Conservation (phyloP, 164 flowering plant genomes). For the Magnolia sinica region DNA sequence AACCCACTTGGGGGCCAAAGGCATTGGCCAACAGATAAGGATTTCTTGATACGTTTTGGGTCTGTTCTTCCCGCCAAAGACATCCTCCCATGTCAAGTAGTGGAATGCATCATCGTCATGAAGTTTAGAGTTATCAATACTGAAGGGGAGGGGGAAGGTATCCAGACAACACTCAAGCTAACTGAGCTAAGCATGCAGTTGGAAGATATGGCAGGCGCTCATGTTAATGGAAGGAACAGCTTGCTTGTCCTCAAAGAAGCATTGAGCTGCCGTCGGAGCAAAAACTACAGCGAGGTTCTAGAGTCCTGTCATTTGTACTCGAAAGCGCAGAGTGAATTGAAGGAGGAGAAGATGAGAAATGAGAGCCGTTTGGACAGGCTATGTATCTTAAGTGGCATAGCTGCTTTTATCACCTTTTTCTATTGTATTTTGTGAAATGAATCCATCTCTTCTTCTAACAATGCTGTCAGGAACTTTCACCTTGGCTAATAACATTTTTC, state of each 20-base stretch:
- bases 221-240: constrained; percentile 84
- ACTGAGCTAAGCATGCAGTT: constrained; percentile 86
- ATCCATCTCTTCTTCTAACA: background rate
- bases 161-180: constrained; percentile 53
- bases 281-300: constrained; percentile 69
- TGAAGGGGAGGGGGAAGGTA: constrained; percentile 33
- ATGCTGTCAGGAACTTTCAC: constrained; percentile 6
- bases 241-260: constrained; percentile 79
- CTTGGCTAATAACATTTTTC: background rate
- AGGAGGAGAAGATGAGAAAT: constrained; percentile 87
- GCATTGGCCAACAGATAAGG: constrained; percentile 92
- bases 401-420: constrained; percentile 62
- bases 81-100: constrained; percentile 76
- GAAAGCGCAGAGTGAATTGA: constrained; percentile 66
- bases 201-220: constrained; percentile 89
- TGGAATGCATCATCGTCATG: constrained; percentile 72
- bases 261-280: constrained; percentile 68
- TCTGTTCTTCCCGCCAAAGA: constrained; percentile 87
- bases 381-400: constrained; percentile 73
- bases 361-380: constrained; percentile 75
- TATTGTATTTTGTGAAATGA: constrained; percentile 48
- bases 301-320: constrained; percentile 76
- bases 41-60: constrained; percentile 79
- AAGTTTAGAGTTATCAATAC: constrained; percentile 49
- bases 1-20: constrained; percentile 84